phyloP scores from a whole-genome alignment of 2,329 filamentous ascomycete species.

The Hypoxylon rubiginosum region DNA sequence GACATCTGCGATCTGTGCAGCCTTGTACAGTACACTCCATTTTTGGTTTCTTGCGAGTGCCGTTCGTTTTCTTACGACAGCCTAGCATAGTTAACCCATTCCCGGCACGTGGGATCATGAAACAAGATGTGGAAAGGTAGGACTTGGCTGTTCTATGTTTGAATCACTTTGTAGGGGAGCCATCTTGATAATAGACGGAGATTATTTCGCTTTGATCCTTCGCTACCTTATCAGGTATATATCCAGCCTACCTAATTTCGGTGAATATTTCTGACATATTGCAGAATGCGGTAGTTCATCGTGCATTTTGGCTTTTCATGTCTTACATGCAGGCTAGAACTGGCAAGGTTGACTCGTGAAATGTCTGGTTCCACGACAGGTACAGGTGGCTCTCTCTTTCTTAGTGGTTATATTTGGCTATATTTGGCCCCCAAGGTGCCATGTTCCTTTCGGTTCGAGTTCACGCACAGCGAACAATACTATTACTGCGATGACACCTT shows the following conservation, averaged over 20 bases:
- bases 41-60: neutral
- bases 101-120: neutral
- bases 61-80: neutral
- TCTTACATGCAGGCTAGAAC: neutral
- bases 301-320: neutral
- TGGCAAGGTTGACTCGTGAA: neutral
- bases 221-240: neutral
- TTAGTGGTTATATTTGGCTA: neutral
- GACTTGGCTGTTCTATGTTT: neutral
- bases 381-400: neutral
- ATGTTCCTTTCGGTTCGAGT: neutral
- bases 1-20: neutral
- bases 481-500: neutral
- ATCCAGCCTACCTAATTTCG: neutral
- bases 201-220: neutral
- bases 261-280: constrained; percentile 1
- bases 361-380: neutral
- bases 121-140: neutral
- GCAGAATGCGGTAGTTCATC: neutral
- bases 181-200: neutral
- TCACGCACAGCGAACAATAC: neutral
- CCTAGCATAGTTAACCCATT: neutral
- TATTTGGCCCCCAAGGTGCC: neutral
- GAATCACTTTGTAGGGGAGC: neutral
- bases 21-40: neutral